Base-by-base conservation (phyloP, 192 early-diverging fungal species). In the Coemansia sp. region DNA sequence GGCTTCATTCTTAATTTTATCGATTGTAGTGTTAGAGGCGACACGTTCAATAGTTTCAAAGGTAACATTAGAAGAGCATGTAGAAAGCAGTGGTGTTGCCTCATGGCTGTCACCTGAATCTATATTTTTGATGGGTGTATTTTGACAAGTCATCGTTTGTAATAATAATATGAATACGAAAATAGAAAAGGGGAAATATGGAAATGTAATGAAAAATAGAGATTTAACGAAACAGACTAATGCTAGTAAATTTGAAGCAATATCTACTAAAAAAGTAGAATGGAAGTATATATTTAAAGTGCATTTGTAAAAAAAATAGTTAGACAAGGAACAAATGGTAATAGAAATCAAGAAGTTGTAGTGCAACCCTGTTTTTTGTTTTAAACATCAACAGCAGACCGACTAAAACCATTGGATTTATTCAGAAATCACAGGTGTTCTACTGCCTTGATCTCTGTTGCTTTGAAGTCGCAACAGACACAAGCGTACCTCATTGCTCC, bases 121-220 rank as follows among this genome's bases (percentile, higher is more conserved):
- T 18, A 14, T 4, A 43, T 18, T 43, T 2, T 12, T 17, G 13
- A 18, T 43, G 3, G 3, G 3, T 2, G 9, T 4, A 4, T 5
- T 14, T 12, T 43, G 15, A 17, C 17, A 2, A 18, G 41, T 2
- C 27, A 30, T 30, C n/a, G n/a, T 30, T 30, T 30, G 27, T 30
- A 2, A 30, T 5, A 30, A 5, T 41, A 75, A 83, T 2, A 59
- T 57, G 19, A 80, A 38, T 22, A 82, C 40, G 41, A 72, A 81
- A 9, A 76, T 55, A 34, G 15, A 43, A 2, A 43, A 43, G 15
- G 49, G 59, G 39, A 80, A 43, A 43, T 8, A 17, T 8, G 41
- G 13, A 17, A 43, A 17, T 43, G 17, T 14, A 2, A 9, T 2
- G 13, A 43, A 9, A 17, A 43, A 43, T 43, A 4, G 13, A 43